Base-by-base conservation (phyloP, 345 rosid species). In the Iberis pinnata region DNA sequence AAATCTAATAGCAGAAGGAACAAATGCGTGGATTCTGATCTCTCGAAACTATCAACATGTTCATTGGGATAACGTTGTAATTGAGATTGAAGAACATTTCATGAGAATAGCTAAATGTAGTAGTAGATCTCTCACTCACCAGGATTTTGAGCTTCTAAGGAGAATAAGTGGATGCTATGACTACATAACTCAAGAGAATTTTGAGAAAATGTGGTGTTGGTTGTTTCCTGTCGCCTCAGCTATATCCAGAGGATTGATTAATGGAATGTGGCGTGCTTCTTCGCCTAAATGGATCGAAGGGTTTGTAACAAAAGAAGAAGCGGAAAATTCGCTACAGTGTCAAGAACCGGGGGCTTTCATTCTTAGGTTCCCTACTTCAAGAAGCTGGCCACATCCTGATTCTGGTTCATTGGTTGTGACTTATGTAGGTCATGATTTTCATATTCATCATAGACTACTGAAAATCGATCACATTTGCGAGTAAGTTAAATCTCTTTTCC, bases 311-410 rank as follows among this genome's bases (percentile, higher is more conserved):
- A 92, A 92, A 80, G 97, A 88, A 80, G 98, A 92, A 53, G 98
- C 94, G 4, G 95, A 92, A 62, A 26, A 61, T 53, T 85, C 98
- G n/a, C 88, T 88, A 52, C 89, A 69, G 57, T 76, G 80, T 56
- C 90, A 80, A 68, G 90, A 81, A 67, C 94, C 94, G n/a, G 98
- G 98, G 3, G 85, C 98, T 9, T 92, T 88, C 76, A 60, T 85
- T 32, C 79, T 92, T 36, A 78, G 94, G 70, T 92, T 92, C 62
- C 98, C 98, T 44, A 83, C 79, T 64, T 83, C 95, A 47, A 81
- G 98, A 79, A 85, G 85, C 78, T 92, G 99, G 97, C 97, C 99
- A 38, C 99, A 88, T 64, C 90, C 97, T 19, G 99, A 88, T 64
- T 76, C 97, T 25, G 97, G 99, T 61, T 74, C 81, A 72, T 76